Conservation (phyloP, 768 basidiomycete species). For the Rubroboletus pulcherrimus region DNA sequence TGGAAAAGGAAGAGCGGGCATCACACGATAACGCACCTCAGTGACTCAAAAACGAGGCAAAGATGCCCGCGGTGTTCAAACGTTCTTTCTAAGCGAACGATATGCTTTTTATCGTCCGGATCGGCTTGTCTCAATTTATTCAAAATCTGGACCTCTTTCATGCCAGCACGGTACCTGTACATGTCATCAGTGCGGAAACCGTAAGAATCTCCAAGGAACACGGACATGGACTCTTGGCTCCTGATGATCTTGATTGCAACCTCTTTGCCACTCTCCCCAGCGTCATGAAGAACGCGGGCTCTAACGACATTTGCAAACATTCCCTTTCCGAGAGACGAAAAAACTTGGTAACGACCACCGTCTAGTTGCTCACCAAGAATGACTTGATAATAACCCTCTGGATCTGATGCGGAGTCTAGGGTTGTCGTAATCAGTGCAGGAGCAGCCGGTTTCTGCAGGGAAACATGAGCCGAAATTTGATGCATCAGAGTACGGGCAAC, state of each 20-base stretch:
- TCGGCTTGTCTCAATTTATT: constrained; percentile 85
- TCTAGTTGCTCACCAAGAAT: constrained; percentile 94
- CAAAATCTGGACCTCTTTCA: constrained; percentile 89
- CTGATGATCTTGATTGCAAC: constrained; percentile 98
- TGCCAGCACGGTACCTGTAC: constrained; percentile 86
- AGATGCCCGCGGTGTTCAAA: constrained; percentile 98
- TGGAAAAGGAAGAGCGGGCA: constrained; percentile 1
- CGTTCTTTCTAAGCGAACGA: constrained; percentile 87
- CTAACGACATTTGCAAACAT: constrained; percentile 98
- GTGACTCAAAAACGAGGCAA: constrained; percentile 91
- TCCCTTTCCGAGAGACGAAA: constrained; percentile 92
- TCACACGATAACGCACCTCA: constrained; percentile 57
- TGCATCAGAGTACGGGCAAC: constrained; percentile 14
- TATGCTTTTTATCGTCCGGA: constrained; percentile 94
- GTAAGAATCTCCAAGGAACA: constrained; percentile 15
- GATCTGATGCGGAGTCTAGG: constrained; percentile 86
- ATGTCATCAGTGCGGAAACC: constrained; percentile 3
- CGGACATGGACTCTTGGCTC: constrained; percentile 94
- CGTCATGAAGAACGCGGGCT: constrained; percentile 74
- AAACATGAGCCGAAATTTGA: constrained; percentile 1
- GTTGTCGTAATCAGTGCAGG: constrained; percentile 72
- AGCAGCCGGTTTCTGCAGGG: constrained; percentile 42
- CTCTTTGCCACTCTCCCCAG: constrained; percentile 56
- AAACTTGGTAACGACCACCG: constrained; percentile 89
- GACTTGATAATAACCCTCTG: constrained; percentile 93